Evolutionary conservation across 2,329 filamentous ascomycete species (phyloP).

Genomic region (Fusarium decemcellulare): DNA sequence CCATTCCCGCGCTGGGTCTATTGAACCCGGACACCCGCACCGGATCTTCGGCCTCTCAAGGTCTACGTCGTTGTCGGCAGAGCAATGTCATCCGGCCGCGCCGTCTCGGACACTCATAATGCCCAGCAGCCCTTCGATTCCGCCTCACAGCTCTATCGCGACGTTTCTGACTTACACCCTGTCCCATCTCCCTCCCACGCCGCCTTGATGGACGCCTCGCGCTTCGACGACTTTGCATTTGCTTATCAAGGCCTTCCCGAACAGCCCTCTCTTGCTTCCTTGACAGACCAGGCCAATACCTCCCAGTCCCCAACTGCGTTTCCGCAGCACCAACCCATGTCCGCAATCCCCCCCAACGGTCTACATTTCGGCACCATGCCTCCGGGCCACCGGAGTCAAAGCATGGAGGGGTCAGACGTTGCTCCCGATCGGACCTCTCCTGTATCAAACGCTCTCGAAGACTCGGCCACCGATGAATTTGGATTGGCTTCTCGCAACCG

Average conservation of each 20-base stretch:
- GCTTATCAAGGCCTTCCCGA: slow-evolving; percentile 61
- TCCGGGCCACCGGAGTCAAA: slow-evolving; percentile 45
- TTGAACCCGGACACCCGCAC: slow-evolving; percentile 1
- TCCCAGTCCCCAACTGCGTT: slow-evolving; percentile 52
- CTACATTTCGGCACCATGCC: slow-evolving; percentile 42
- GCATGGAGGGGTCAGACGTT: slow-evolving; percentile 60
- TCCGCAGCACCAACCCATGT: slow-evolving; percentile 48
- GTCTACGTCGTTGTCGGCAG: slow-evolving; percentile 32
- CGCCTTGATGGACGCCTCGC: slow-evolving; percentile 60
- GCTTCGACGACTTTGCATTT: slow-evolving; percentile 69
- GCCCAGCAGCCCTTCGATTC: slow-evolving; percentile 47
- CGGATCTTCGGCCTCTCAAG: slow-evolving; percentile 35
- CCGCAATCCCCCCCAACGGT: slow-evolving; percentile 41
- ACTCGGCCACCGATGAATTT: slow-evolving; percentile 71
- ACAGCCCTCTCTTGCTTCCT: slow-evolving; percentile 56
- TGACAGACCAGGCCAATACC: slow-evolving; percentile 52
- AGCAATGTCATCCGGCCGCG: slow-evolving; percentile 51
- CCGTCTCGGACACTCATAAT: slow-evolving; percentile 49
- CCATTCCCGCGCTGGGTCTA: slow-evolving; percentile 25
- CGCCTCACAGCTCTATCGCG: slow-evolving; percentile 44
- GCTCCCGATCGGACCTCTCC: slow-evolving; percentile 60
- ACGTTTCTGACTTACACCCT: slow-evolving; percentile 41
- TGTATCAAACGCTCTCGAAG: slow-evolving; percentile 64
- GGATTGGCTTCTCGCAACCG: slow-evolving; percentile 62
- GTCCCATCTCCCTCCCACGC: slow-evolving; percentile 39